These are phyloP conservation scores for Blastomyces gilchristii DNA, from an alignment of 2,329 filamentous ascomycete species.

Conservation along the genomic window DNA sequence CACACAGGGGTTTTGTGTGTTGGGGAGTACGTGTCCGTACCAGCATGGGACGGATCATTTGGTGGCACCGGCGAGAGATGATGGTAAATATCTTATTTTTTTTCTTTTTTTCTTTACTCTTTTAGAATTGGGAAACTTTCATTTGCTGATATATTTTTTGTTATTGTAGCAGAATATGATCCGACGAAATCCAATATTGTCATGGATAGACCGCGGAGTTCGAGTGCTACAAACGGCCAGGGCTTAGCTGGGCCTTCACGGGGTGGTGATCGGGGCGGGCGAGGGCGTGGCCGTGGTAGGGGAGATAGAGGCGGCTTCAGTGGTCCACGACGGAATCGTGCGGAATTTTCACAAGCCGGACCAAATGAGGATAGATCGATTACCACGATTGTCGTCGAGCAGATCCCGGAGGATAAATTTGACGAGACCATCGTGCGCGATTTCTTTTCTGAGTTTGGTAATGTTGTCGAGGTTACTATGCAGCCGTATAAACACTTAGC, in stretches of 20 bases:
- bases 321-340: slow-evolving; percentile 33
- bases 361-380: slow-evolving; percentile 44
- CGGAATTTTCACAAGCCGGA: slow-evolving; percentile 45
- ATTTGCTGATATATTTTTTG: slow-evolving; percentile 1
- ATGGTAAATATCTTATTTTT: slow-evolving; percentile 21
- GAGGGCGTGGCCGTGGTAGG: slow-evolving; percentile 30
- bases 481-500: slow-evolving; percentile 46
- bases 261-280: slow-evolving; percentile 14
- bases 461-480: slow-evolving; percentile 45
- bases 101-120: neutral
- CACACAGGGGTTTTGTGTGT: slow-evolving; percentile 47
- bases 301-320: slow-evolving; percentile 34
- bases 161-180: slow-evolving; percentile 40
- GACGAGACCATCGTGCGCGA: slow-evolving; percentile 43
- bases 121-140: neutral
- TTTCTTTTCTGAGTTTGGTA: slow-evolving; percentile 51
- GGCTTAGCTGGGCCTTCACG: slow-evolving; percentile 8
- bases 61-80: slow-evolving; percentile 30
- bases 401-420: slow-evolving; percentile 50
- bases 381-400: slow-evolving; percentile 50
- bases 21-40: slow-evolving; percentile 47
- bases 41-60: slow-evolving; percentile 44
- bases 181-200: slow-evolving; percentile 41
- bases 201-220: slow-evolving; percentile 20
- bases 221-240: slow-evolving; percentile 18